Evolutionary conservation across 139 green algal species (phyloP).

Genomic region (Volvox reticuliferus): DNA sequence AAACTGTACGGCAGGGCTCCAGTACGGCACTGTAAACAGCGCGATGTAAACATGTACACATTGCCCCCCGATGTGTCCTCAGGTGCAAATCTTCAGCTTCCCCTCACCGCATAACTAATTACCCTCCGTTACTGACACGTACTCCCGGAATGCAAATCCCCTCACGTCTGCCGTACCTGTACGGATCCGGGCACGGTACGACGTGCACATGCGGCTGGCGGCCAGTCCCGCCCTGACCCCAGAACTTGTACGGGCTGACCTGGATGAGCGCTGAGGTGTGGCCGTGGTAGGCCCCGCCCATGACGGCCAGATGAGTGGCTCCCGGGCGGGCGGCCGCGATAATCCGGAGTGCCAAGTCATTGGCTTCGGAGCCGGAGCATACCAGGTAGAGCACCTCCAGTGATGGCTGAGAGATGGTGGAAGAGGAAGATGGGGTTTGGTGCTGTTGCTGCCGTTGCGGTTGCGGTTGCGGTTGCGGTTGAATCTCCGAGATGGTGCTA

Average conservation of each 20-base stretch:
- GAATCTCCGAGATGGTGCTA: not conserved
- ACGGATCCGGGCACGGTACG: constrained; percentile 69
- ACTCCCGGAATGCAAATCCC: too few species aligned
- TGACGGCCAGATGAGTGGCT: constrained; percentile 62
- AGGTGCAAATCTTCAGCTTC: too few species aligned
- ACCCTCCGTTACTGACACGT: too few species aligned
- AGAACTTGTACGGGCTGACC: constrained; percentile 84
- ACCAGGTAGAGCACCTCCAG: constrained; percentile 84
- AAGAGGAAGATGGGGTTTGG: not conserved
- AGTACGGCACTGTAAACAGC: too few species aligned
- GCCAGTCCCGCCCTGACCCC: constrained; percentile 67
- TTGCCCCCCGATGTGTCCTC: too few species aligned
- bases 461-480: not conserved
- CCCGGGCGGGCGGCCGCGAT: constrained; percentile 50
- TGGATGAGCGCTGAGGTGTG: constrained; percentile 68
- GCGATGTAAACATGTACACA: too few species aligned
- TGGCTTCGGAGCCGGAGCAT: constrained; percentile 87
- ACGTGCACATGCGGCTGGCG: constrained; percentile 69
- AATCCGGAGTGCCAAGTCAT: constrained; percentile 90
- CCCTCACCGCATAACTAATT: too few species aligned
- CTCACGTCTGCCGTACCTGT: constrained; percentile 52
- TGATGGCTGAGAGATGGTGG: not conserved
- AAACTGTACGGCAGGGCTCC: too few species aligned
- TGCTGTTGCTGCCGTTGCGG: not conserved
- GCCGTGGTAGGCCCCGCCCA: constrained; percentile 86